Conservation (phyloP, 1,139 yeast genomes). For the Neolecta irregularis region DNA sequence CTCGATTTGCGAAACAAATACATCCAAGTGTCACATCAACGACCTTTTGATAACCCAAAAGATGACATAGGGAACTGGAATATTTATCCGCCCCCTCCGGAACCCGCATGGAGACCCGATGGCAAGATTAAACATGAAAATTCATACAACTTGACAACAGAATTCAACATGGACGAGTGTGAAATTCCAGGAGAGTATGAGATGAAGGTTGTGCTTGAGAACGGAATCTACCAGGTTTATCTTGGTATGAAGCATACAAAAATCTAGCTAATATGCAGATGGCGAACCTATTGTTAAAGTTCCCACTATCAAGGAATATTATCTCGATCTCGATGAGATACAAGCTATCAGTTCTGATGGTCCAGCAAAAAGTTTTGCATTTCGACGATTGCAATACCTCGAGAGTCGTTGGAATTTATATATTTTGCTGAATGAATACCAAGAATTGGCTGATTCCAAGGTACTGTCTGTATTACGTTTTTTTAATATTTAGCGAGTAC, state of each 20-base stretch:
- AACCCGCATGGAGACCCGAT: slow-evolving; percentile 54
- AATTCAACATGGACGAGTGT: slow-evolving; percentile 46
- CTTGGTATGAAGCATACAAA: not conserved
- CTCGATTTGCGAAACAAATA: slow-evolving; percentile 65
- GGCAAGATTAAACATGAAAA: slow-evolving; percentile 19
- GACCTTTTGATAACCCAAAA: slow-evolving; percentile 67
- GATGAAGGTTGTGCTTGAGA: slow-evolving; percentile 37
- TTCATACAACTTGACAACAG: slow-evolving; percentile 27
- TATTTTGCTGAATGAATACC: slow-evolving; percentile 73
- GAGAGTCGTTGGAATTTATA: slow-evolving; percentile 96
- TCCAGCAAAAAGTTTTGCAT: slow-evolving; percentile 94
- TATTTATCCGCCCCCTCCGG: slow-evolving; percentile 88
- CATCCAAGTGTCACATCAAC: slow-evolving; percentile 54
- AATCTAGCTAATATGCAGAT: slow-evolving; percentile 9
- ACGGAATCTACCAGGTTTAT: slow-evolving; percentile 53
- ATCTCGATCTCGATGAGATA: slow-evolving; percentile 61
- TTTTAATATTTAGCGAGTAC: slow-evolving; percentile 32
- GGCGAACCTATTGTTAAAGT: slow-evolving; percentile 36
- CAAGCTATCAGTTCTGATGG: slow-evolving; percentile 74
- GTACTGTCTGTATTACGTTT: slow-evolving; percentile 14
- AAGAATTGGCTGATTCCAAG: slow-evolving; percentile 75
- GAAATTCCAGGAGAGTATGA: slow-evolving; percentile 45
- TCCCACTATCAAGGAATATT: slow-evolving; percentile 71
- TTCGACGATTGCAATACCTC: slow-evolving; percentile 76
- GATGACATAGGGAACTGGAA: slow-evolving; percentile 47